These are phyloP conservation scores for Primulina huaijiensis DNA, from an alignment of 257 asterid genomes.

Conservation along the genomic window DNA sequence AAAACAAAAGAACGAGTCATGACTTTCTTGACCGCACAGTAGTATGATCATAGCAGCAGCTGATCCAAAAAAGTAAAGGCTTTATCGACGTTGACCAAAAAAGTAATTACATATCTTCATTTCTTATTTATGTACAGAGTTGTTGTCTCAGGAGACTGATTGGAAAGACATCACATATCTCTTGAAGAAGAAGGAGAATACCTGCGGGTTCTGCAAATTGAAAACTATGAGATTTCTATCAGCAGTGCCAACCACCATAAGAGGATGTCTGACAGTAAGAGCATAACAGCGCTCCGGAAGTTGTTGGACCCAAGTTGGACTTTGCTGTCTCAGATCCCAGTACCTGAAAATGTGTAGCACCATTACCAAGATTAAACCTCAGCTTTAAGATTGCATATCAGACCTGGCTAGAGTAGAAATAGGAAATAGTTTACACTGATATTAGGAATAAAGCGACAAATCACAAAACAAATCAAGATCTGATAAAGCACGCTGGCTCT, in stretches of 20 bases:
- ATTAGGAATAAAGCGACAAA: slow-evolving; percentile 5
- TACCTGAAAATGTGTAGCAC: slow-evolving; percentile 51
- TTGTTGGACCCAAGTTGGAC: slow-evolving; percentile 83
- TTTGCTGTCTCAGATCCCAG: slow-evolving; percentile 93
- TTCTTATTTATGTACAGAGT: not conserved
- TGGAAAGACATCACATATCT: slow-evolving; percentile 10
- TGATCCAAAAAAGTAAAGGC: not conserved
- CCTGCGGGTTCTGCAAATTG: slow-evolving; percentile 98
- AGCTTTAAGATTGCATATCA: not conserved
- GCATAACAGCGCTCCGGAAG: slow-evolving; percentile 99
- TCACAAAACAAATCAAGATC: not conserved
- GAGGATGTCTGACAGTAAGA: slow-evolving; percentile 79
- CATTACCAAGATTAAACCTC: slow-evolving; percentile 11
- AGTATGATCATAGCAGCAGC: not conserved
- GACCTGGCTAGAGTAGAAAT: slow-evolving; percentile 12
- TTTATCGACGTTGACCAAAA: not conserved
- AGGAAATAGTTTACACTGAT: slow-evolving; percentile 10
- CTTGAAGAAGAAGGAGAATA: slow-evolving; percentile 28
- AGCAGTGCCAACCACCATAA: slow-evolving; percentile 95
- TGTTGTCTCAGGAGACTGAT: slow-evolving; percentile 4
- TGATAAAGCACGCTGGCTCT: not conserved
- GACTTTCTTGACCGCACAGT: not conserved
- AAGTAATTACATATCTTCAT: not conserved
- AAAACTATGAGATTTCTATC: slow-evolving; percentile 81
- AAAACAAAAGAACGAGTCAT: not conserved